Evolutionary conservation across 192 early-diverging fungal genomes (phyloP).

Genomic region (Backusella tarrabulga): DNA sequence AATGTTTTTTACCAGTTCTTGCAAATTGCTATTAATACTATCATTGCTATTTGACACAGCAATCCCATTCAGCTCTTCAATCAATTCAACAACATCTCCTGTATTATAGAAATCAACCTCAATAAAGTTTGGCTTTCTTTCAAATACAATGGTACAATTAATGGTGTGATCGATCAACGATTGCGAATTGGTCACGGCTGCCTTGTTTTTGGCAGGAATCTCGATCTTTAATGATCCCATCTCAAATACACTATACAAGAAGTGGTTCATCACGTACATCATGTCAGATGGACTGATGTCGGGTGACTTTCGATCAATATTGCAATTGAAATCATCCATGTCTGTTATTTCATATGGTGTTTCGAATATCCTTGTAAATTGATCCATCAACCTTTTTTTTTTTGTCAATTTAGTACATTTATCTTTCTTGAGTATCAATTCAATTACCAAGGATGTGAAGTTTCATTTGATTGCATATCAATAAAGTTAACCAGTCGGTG

Average conservation of each 20-base stretch:
- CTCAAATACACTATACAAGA: constrained; percentile 48
- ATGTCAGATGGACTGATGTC: constrained; percentile 17
- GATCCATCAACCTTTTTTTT: constrained; percentile 50
- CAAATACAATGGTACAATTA: constrained; percentile 42
- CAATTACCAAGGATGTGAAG: constrained; percentile 54
- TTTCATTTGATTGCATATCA: constrained; percentile 53
- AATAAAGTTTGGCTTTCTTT: constrained; percentile 60
- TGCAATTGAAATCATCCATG: constrained; percentile 49
- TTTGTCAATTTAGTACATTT: not conserved
- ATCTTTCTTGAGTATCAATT: not conserved
- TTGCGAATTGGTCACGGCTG: constrained; percentile 46
- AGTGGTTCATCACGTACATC: constrained; percentile 74
- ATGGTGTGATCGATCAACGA: constrained; percentile 54
- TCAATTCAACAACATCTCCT: constrained; percentile 45
- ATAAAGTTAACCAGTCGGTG: constrained; percentile 68
- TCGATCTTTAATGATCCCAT: constrained; percentile 35
- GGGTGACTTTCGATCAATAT: constrained; percentile 45
- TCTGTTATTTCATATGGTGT: constrained; percentile 56
- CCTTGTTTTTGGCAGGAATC: constrained; percentile 44
- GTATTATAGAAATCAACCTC: constrained; percentile 70
- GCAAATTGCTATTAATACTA: not conserved
- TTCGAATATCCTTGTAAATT: constrained; percentile 62
- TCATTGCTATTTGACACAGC: not conserved
- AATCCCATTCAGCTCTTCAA: constrained; percentile 56
- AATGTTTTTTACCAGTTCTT: not conserved